Evolutionary conservation across 495 filamentous ascomycete species (phyloP), one percentile per base, ranked within the genome.

Genomic region (Neurospora sp.): DNA sequence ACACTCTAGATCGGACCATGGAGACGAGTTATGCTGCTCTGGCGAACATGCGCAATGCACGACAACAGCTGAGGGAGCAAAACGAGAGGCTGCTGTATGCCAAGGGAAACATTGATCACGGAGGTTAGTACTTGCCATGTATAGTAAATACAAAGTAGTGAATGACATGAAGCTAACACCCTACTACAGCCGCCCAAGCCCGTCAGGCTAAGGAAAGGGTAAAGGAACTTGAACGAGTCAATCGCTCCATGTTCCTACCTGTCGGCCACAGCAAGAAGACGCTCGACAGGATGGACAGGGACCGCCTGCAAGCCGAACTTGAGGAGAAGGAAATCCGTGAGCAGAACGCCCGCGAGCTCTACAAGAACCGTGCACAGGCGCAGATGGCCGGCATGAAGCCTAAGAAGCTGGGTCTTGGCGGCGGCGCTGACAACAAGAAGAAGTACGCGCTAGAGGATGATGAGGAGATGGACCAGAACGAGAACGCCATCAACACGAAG

Each of bases 1-100:
- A 88, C 2, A 90, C 91, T 0, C 90, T 91, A 3, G 85, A 89
- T 5, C 94, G 93, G 78, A 89, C 90, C 2, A 82, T 92, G 12
- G 85, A 44, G 31, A 37, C 41, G 70, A 53, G 87, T 1, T 85
- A 90, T 68, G 91, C 16, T 31, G 20, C 20, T 35, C 35, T 12
- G 22, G 40, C 8, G 16, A 22, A 71, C 17, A 14, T 35, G 44
- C 37, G n/a, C 10, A 31, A 31, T 12, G 12, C 70, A 35, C 22
- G 70, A 37, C 40, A 22, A 69, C 38, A 73, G 71, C 39, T 48
- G 41, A 35, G 12, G 68, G 68, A 73, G 72, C 72, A 73, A 59
- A 45, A 40, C 20, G n/a, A 44, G 70, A 48, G 41, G 70, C 12
- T 40, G 53, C 8, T n/a, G 40, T 12, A 70, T 17, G 72, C 72